Evolutionary conservation across 2,329 filamentous ascomycete species (phyloP).

Genomic region (Arachnopeziza araneosa): DNA sequence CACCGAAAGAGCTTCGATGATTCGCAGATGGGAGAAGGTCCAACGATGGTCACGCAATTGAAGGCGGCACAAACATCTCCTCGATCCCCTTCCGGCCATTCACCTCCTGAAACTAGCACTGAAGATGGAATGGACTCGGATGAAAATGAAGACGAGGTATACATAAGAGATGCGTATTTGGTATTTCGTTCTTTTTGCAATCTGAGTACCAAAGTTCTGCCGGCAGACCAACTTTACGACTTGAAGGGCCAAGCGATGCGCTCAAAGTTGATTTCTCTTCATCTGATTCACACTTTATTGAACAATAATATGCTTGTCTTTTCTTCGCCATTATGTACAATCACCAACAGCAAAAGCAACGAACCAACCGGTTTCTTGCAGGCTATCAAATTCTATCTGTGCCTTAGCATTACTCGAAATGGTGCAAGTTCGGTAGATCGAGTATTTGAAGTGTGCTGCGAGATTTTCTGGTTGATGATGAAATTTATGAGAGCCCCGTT

Average conservation of each 20-base stretch:
- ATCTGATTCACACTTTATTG: conserved; percentile 90
- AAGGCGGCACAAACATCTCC: conserved; percentile 40
- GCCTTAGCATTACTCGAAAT: conserved; percentile 89
- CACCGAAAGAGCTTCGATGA: conserved; percentile 62
- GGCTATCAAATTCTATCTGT: conserved; percentile 94
- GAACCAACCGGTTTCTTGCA: conserved; percentile 88
- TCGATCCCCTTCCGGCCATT: conserved; percentile 48
- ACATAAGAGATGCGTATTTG: conserved; percentile 93
- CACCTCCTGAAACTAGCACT: conserved; percentile 46
- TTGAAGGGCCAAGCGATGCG: conserved; percentile 93
- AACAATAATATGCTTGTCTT: conserved; percentile 93
- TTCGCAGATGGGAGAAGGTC: conserved; percentile 60
- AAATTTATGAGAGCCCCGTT: conserved; percentile 89
- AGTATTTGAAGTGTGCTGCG: conserved; percentile 92
- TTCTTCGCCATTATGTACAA: conserved; percentile 84
- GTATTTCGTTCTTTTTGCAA: conserved; percentile 98
- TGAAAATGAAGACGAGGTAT: conserved; percentile 84
- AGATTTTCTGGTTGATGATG: conserved; percentile 97
- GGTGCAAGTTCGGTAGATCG: conserved; percentile 86
- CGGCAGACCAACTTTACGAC: conserved; percentile 87
- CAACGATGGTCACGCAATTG: conserved; percentile 60
- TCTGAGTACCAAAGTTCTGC: conserved; percentile 84
- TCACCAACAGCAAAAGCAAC: conserved; percentile 83
- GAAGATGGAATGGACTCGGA: conserved; percentile 55
- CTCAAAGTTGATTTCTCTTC: conserved; percentile 89